Conservation (phyloP, 2,329 filamentous ascomycete species). For the Phyllosticta ampelicida region DNA sequence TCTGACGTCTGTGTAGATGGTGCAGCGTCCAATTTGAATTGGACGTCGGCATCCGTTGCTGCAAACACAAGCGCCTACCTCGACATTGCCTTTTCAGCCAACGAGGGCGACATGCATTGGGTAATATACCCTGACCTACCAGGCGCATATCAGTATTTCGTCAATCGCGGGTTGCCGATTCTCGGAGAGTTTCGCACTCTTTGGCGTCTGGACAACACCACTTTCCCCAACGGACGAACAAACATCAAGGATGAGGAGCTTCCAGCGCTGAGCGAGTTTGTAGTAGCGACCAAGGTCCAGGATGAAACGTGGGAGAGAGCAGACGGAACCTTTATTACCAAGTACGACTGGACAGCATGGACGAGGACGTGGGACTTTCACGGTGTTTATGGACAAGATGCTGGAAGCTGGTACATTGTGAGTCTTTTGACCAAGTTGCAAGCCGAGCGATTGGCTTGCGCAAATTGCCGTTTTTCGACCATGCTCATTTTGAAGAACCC, state of each 20-base stretch:
- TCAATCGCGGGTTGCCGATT: constrained; percentile 38
- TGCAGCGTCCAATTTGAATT: constrained; percentile 36
- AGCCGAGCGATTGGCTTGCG: background rate
- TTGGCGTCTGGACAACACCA: constrained; percentile 39
- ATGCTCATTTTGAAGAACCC: constrained; percentile 2
- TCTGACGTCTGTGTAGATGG: constrained; percentile 27
- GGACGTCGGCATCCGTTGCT: constrained; percentile 35
- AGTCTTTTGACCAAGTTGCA: background rate
- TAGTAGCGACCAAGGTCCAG: constrained; percentile 38
- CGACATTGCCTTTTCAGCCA: constrained; percentile 38
- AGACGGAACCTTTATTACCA: constrained; percentile 41
- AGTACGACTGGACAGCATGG: constrained; percentile 39
- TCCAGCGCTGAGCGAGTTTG: constrained; percentile 35
- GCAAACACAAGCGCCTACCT: constrained; percentile 28
- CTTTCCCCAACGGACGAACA: constrained; percentile 38
- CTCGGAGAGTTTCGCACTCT: constrained; percentile 43
- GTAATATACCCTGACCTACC: constrained; percentile 39
- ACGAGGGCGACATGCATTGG: constrained; percentile 43
- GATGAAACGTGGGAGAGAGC: constrained; percentile 43
- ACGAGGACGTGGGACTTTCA: constrained; percentile 35
- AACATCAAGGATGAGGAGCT: constrained; percentile 36
- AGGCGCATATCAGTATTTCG: constrained; percentile 47
- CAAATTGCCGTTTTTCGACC: background rate
- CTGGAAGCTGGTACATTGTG: constrained; percentile 42
- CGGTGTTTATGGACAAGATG: constrained; percentile 39